Evolutionary conservation across 768 basidiomycete species (phyloP).

Genomic region (Trametes sanguinea): DNA sequence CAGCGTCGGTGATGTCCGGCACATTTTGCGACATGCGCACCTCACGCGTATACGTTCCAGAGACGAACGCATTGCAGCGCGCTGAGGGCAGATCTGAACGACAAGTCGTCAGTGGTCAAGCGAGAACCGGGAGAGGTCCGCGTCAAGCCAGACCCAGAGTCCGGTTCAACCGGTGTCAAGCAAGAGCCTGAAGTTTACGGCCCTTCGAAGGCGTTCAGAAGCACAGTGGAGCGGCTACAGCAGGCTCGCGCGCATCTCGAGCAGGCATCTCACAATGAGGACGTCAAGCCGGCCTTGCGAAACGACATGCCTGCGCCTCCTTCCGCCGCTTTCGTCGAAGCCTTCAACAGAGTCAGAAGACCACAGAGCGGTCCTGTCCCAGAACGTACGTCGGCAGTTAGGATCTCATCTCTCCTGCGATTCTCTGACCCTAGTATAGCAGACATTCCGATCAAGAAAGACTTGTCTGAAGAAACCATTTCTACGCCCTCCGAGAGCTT

Average conservation of each 20-base stretch:
- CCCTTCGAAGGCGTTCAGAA: constrained; percentile 11
- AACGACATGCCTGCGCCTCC: constrained; percentile 3
- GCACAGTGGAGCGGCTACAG: constrained; percentile 2
- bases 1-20: constrained; percentile 18
- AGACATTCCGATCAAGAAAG: constrained; percentile 13
- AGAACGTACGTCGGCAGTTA: neutral
- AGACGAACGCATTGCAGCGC: constrained; percentile 18
- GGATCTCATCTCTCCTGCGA: neutral
- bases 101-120: constrained; percentile 5
- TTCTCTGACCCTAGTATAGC: neutral
- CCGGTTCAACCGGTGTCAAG: neutral
- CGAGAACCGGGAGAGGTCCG: constrained; percentile 1
- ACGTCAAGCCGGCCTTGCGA: neutral
- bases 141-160: constrained; percentile 12
- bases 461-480: constrained; percentile 2
- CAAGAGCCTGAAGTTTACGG: constrained; percentile 1
- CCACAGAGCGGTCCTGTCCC: neutral
- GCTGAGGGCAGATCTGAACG: constrained; percentile 8
- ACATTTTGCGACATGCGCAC: neutral
- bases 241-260: neutral
- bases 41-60: neutral
- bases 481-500: neutral
- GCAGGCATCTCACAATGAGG: neutral
- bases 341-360: constrained; percentile 3
- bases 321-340: constrained; percentile 16